Percentiles rank a stretch among this genome's conserved stretches.
Conservation (phyloP, 371 early-diverging fungal species). For the Smittium culicis region DNA sequence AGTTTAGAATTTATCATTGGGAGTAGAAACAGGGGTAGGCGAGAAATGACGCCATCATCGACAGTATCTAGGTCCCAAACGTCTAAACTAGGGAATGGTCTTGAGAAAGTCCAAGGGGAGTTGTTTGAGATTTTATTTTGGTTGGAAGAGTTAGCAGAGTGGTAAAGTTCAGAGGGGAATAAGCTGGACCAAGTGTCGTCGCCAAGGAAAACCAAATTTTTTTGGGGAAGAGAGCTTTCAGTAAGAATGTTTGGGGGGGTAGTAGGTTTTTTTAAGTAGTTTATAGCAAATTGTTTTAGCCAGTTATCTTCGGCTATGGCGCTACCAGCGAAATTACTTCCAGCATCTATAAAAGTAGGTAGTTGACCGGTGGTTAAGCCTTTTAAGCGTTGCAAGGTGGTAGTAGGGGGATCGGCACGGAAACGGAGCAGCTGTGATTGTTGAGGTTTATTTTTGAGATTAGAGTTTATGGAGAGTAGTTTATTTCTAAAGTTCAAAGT, state of each 20-base stretch:
- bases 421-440: constrained; percentile 63
- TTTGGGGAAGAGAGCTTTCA: not conserved
- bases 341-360: constrained; percentile 73
- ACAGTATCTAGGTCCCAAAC: constrained; percentile 90
- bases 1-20: constrained; percentile 12
- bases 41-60: constrained; percentile 62
- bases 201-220: constrained; percentile 36
- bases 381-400: constrained; percentile 88
- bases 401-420: constrained; percentile 92
- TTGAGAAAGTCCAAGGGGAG: constrained; percentile 18
- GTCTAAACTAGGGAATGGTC: constrained; percentile 74
- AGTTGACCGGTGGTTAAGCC: constrained; percentile 53
- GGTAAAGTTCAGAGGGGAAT: constrained; percentile 30
- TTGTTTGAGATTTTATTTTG: not conserved
- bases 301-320: constrained; percentile 67
- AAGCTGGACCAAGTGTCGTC: constrained; percentile 55
- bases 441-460: constrained; percentile 38
- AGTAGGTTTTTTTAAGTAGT: too few species aligned
- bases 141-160: not conserved
- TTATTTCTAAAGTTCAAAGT: constrained; percentile 46
- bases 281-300: constrained; percentile 41
- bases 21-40: constrained; percentile 37
- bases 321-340: constrained; percentile 77
- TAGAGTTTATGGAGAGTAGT: constrained; percentile 48
- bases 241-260: constrained; percentile 5